Base-by-base conservation (phyloP, 148 eudicot genomes). In the Spergularia bocconei region DNA sequence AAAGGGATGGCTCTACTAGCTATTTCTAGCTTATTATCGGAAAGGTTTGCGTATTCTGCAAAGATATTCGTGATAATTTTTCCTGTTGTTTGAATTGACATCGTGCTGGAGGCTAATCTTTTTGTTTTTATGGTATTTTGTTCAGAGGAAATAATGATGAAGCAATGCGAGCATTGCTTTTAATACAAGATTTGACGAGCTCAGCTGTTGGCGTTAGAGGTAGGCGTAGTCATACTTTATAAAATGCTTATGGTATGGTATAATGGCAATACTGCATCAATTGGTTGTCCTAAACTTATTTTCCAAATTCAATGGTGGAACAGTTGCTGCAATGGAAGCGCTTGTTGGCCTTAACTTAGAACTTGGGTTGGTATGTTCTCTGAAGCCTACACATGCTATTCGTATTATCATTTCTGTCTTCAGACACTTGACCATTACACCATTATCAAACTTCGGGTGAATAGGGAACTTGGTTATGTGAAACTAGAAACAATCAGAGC, bases 271-370 rank as follows among this genome's bases (percentile, higher is more conserved):
- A 21, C 6, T 19, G 25, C 5, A 23, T 61, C 23, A 57, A 12
- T 52, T 73, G 41, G 4, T 57, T 20, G 60, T 11, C 7, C 7
- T 14, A 36, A 55, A 6, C 3, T 65, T 6, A 44, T 16, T 67
- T 20, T 25, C 11, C 52, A 17, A 44, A 50, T 9, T 54, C 14
- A 44, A 68, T 78, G 60, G 36, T 75, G 59, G 66, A 70, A 39
- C 82, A 91, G 98, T 91, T 87, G 98, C 98, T 79, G 96, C 96
- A 17, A 75, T 86, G 14, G 98, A 94, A 90, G 91, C 97, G 21
- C 90, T 94, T 47, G 93, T 76, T 62, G 98, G 97, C 58, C 85
- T 94, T 74, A 73, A 88, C 82, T 82, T 94, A 60, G 93, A 91
- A 79, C 78, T 85, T 23, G 89, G 89, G 55, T 83, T 88, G 91